Percentiles rank a stretch among this genome's conserved stretches.
Evolutionary conservation across 179 eudicot species (phyloP).

Genomic region (Amaranthus tricolor): DNA sequence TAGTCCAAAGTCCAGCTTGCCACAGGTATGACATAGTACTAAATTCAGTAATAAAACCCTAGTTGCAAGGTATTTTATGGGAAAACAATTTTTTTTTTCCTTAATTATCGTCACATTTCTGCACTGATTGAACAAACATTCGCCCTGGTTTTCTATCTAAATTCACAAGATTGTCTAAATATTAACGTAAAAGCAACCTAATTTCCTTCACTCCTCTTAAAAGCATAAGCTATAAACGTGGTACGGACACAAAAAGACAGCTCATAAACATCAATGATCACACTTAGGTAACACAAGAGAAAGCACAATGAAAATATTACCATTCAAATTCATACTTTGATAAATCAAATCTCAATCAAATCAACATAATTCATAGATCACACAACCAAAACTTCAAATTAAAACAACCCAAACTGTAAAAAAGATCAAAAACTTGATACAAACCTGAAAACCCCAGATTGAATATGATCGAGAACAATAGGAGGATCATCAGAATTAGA

Average conservation of each 20-base stretch:
- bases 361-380: constrained; percentile 10
- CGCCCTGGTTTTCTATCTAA: not conserved
- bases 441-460: constrained; percentile 53
- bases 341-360: not conserved
- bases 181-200: constrained; percentile 17
- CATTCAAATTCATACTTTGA: not conserved
- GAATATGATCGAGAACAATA: constrained; percentile 46
- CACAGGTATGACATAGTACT: too few species aligned
- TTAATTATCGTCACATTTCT: not conserved
- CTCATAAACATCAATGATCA: constrained; percentile 21
- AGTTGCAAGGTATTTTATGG: not conserved
- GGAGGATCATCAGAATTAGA: constrained; percentile 67
- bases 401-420: not conserved
- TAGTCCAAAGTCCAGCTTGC: too few species aligned
- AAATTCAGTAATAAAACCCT: not conserved
- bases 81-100: not conserved
- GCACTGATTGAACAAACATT: constrained; percentile 6
- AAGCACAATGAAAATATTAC: not conserved
- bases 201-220: constrained; percentile 13
- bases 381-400: constrained; percentile 3
- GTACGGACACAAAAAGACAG: constrained; percentile 1
- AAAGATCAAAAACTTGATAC: not conserved
- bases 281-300: constrained; percentile 1
- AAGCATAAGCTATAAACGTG: not conserved
- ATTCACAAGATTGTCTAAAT: not conserved